These are phyloP conservation scores for Exophiala mesophila DNA, from an alignment of 2,329 filamentous ascomycete species.

Conservation along the genomic window DNA sequence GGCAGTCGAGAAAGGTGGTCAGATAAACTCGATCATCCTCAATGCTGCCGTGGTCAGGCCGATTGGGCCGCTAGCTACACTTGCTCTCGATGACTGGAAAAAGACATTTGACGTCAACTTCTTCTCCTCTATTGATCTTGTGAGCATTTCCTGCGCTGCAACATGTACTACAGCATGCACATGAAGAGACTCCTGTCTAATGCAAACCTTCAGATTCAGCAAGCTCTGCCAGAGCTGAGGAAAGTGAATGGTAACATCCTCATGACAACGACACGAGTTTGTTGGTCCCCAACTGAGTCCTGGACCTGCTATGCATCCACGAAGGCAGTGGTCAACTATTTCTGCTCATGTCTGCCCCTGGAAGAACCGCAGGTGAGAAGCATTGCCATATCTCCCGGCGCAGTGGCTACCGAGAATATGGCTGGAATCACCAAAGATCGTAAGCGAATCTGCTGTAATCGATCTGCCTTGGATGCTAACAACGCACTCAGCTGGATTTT, in stretches of 20 bases:
- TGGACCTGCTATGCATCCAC: conserved; percentile 3
- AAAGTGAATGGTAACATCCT: conserved; percentile 1
- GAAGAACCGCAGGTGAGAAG: conserved; percentile 2
- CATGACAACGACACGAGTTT: conserved; percentile 5
- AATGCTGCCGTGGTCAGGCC: conserved; percentile 2
- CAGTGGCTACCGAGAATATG: conserved; percentile 2
- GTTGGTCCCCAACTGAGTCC: background rate
- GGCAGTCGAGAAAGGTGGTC: background rate
- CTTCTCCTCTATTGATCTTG: background rate
- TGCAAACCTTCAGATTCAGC: background rate
- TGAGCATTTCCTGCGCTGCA: background rate
- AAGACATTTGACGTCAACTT: conserved; percentile 1
- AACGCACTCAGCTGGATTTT: conserved; percentile 1
- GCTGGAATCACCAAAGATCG: conserved; percentile 2
- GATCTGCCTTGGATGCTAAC: background rate
- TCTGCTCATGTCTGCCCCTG: background rate
- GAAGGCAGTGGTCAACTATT: conserved; percentile 5
- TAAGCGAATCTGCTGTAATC: background rate
- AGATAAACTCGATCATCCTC: conserved; percentile 1
- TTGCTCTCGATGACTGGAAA: conserved; percentile 1
- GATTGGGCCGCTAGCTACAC: background rate
- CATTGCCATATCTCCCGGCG: conserved; percentile 4
- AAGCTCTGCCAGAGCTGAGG: conserved; percentile 3
- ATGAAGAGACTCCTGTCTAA: background rate
- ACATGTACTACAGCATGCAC: background rate